A percentile compares a stretch with the other conserved stretches of the same genome.
Evolutionary conservation across 495 filamentous ascomycete species (phyloP).

Genomic region (Endocarpon pusillum): DNA sequence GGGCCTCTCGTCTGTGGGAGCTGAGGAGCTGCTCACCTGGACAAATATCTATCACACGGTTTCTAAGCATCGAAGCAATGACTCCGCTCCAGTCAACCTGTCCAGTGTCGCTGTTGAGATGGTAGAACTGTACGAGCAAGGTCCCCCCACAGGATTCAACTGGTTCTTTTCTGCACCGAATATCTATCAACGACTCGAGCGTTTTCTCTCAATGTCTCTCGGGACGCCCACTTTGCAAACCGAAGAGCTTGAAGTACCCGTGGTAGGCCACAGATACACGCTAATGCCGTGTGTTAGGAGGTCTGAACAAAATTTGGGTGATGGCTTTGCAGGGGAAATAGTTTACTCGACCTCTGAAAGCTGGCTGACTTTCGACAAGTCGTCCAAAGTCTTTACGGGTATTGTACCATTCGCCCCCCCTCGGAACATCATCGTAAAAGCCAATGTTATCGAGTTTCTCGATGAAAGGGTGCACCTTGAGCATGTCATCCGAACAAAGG

Average conservation of each 20-base stretch:
- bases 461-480: background rate
- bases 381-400: background rate
- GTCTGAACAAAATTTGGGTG: background rate
- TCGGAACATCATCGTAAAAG: background rate
- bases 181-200: background rate
- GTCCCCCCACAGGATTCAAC: background rate
- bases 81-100: background rate
- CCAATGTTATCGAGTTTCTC: background rate
- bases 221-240: background rate
- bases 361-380: background rate
- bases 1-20: conserved; percentile 5
- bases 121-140: background rate
- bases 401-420: background rate
- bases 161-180: background rate
- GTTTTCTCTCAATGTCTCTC: background rate
- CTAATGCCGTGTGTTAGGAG: background rate
- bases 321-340: no score
- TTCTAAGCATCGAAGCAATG: conserved; percentile 3
- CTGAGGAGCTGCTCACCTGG: conserved; percentile 4
- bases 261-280: background rate
- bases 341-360: background rate
- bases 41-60: conserved; percentile 4
- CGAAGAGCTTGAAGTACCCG: background rate
- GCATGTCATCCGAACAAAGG: background rate
- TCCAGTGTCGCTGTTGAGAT: background rate